A percentile compares a stretch with the other conserved stretches of the same genome.
phyloP scores from a whole-genome alignment of 805 yeast species.

The Scheffersomyces lignosus region DNA sequence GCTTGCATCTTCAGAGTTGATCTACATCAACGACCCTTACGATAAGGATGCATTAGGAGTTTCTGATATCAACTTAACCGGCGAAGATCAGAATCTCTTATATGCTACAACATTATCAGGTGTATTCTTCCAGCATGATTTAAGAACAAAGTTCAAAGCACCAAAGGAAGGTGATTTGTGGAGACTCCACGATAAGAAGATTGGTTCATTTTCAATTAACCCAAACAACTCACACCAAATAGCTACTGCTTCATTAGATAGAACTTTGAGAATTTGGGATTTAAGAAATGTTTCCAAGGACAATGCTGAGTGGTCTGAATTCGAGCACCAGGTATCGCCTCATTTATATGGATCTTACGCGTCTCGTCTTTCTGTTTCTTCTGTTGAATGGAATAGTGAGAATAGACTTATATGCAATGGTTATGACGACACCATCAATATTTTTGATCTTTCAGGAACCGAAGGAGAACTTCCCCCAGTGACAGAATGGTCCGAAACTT shows the following conservation, averaged over 20 bases:
- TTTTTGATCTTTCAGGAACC: slow-evolving; percentile 55
- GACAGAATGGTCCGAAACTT: slow-evolving; percentile 23
- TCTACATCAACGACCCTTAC: slow-evolving; percentile 48
- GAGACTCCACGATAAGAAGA: slow-evolving; percentile 83
- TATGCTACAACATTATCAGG: slow-evolving; percentile 82
- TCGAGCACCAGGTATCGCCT: slow-evolving; percentile 48
- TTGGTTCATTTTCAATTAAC: slow-evolving; percentile 83
- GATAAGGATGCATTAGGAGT: slow-evolving; percentile 57
- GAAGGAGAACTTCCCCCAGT: slow-evolving; percentile 16
- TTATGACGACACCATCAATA: slow-evolving; percentile 78
- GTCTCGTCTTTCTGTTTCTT: slow-evolving; percentile 79
- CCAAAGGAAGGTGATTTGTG: slow-evolving; percentile 31
- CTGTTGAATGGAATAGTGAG: slow-evolving; percentile 76
- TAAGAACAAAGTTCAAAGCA: slow-evolving; percentile 47
- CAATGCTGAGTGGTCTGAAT: slow-evolving; percentile 54
- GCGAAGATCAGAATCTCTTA: slow-evolving; percentile 49
- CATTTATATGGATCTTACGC: slow-evolving; percentile 59
- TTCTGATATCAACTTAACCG: slow-evolving; percentile 66
- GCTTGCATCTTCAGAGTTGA: slow-evolving; percentile 54
- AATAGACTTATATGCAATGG: slow-evolving; percentile 86
- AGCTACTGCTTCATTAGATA: slow-evolving; percentile 87
- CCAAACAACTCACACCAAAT: slow-evolving; percentile 65
- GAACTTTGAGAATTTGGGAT: slow-evolving; percentile 88
- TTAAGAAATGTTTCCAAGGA: slow-evolving; percentile 53
- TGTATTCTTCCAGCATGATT: slow-evolving; percentile 71